Percentiles rank a stretch among this genome's conserved stretches.
phyloP scores from a whole-genome alignment of 495 filamentous ascomycete species.

The Melanomma pulvis-pyrius region DNA sequence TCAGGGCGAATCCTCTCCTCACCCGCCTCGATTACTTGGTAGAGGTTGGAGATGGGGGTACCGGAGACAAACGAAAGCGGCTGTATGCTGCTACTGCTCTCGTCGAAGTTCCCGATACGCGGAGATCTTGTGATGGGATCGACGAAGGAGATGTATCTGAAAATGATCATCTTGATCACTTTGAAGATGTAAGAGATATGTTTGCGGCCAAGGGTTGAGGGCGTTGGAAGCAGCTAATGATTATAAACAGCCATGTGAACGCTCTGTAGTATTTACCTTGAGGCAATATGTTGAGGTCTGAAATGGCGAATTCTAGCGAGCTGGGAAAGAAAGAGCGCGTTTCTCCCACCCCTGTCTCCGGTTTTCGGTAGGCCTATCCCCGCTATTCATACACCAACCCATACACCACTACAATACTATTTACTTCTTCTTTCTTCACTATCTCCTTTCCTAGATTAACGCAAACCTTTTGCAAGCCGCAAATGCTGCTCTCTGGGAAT shows the following conservation, averaged over 20 bases:
- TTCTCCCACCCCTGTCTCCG: neutral
- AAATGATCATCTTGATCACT: neutral
- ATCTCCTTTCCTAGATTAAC: neutral
- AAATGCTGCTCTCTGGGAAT: neutral
- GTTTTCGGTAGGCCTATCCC: neutral
- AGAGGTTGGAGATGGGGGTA: constrained; percentile 51
- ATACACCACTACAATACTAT: neutral
- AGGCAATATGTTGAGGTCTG: neutral
- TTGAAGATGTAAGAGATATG: no score
- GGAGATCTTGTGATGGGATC: neutral
- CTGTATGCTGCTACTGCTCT: constrained; percentile 47
- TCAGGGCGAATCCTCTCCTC: constrained; percentile 42
- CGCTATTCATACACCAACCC: neutral
- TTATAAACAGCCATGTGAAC: neutral
- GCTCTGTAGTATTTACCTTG: neutral
- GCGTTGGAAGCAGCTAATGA: neutral
- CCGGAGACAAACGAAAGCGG: constrained; percentile 55
- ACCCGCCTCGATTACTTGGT: constrained; percentile 55
- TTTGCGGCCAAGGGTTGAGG: no score
- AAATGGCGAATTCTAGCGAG: neutral
- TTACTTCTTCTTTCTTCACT: neutral
- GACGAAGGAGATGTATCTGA: neutral
- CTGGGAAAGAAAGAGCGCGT: neutral
- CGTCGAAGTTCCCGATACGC: constrained; percentile 54
- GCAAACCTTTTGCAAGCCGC: neutral